phyloP scores from a whole-genome alignment of 2,329 filamentous ascomycete species.

The Fusarium avenaceum region DNA sequence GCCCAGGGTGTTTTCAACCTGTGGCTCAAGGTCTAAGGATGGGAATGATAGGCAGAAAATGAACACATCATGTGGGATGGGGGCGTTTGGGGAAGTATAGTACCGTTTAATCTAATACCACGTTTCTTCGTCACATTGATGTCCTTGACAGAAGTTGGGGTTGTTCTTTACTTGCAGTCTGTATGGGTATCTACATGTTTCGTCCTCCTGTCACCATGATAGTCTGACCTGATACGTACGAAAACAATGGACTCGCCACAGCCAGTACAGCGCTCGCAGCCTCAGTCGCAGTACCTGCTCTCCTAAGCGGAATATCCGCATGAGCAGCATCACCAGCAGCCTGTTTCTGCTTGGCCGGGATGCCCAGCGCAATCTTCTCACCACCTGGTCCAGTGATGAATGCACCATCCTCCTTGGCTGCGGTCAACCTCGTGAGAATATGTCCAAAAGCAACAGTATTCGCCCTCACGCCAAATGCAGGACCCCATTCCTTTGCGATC shows the following conservation, averaged over 20 bases:
- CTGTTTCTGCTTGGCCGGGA: conserved; percentile 72
- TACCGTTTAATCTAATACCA: conserved; percentile 53
- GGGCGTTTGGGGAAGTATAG: conserved; percentile 52
- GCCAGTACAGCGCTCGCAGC: conserved; percentile 83
- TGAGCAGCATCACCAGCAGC: conserved; percentile 60
- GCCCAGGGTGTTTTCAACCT: conserved; percentile 84
- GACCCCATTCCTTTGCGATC: conserved; percentile 93
- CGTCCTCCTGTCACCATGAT: conserved; percentile 86
- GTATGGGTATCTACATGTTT: conserved; percentile 62
- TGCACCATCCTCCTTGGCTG: conserved; percentile 85
- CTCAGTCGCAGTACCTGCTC: conserved; percentile 83
- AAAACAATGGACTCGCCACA: conserved; percentile 84
- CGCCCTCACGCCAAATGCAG: conserved; percentile 81
- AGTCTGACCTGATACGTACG: conserved; percentile 88
- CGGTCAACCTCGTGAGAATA: conserved; percentile 84
- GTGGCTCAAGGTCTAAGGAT: conserved; percentile 78
- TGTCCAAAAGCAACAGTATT: conserved; percentile 90
- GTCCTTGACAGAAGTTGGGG: neutral
- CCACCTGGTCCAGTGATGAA: conserved; percentile 83
- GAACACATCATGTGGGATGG: conserved; percentile 44
- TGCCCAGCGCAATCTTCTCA: conserved; percentile 79
- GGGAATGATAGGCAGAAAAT: conserved; percentile 42
- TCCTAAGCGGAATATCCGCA: conserved; percentile 81
- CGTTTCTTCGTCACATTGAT: conserved; percentile 42
- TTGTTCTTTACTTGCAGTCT: neutral